Conservation (phyloP, 139 green algal species). For the Coelastrella sp. region DNA sequence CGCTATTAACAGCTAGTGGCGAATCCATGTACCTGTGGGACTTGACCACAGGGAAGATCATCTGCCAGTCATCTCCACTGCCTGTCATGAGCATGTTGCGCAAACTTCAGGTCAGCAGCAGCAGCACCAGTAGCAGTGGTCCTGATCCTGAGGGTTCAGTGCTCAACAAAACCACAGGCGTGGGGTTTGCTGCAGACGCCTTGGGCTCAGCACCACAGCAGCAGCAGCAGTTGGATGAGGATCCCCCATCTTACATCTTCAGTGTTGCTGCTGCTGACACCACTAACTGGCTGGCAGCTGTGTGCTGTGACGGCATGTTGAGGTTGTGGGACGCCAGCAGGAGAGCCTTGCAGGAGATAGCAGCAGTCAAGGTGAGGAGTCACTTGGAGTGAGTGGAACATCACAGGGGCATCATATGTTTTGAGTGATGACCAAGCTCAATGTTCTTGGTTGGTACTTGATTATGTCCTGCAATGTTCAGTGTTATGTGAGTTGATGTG, state of each 20-base stretch:
- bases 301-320: constrained; percentile 59
- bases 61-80: constrained; percentile 46
- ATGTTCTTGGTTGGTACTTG: no score
- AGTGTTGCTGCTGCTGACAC: not conserved
- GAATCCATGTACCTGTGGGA: constrained; percentile 67
- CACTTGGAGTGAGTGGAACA: not conserved
- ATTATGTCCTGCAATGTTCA: no score
- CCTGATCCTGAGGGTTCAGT: not conserved
- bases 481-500: no score
- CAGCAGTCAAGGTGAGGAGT: not conserved
- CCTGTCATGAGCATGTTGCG: not conserved
- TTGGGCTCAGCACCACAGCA: not conserved
- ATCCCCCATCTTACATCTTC: constrained; percentile 31
- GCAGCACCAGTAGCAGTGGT: constrained; percentile 40
- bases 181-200: not conserved
- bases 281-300: constrained; percentile 43
- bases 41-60: constrained; percentile 38
- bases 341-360: not conserved
- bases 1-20: constrained; percentile 52
- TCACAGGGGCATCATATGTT: no score
- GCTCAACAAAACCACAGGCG: not conserved
- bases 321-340: constrained; percentile 57
- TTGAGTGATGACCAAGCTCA: no score
- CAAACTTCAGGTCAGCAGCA: constrained; percentile 47
- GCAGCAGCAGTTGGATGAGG: constrained; percentile 19